Evolutionary conservation across 352 stramenopile genomes (phyloP).

Genomic region (Phytopythium litorale): DNA sequence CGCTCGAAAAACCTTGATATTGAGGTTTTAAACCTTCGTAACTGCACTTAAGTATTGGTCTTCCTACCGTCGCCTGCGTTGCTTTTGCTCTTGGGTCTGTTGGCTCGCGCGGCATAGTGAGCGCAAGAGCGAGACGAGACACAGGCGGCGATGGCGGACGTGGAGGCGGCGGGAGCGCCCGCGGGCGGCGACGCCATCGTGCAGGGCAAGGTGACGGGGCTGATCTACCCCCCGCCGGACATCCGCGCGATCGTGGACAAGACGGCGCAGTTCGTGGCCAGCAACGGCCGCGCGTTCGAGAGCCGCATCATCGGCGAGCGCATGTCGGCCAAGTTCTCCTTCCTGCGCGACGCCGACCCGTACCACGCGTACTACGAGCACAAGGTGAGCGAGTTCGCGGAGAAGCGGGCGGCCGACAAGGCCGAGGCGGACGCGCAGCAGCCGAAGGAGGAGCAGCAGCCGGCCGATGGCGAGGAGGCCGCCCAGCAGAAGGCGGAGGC

Average conservation of each 20-base stretch:
- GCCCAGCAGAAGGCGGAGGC: background rate
- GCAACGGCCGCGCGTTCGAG: slow-evolving; percentile 98
- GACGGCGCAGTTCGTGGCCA: slow-evolving; percentile 98
- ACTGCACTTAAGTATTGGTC: too few relatives aligned
- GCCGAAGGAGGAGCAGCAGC: slow-evolving; percentile 16
- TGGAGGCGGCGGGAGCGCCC: slow-evolving; percentile 7
- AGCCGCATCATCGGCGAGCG: slow-evolving; percentile 95
- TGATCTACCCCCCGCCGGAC: slow-evolving; percentile 97
- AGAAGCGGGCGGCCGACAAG: slow-evolving; percentile 29
- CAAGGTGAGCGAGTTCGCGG: slow-evolving; percentile 89
- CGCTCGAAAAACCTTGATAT: too few relatives aligned
- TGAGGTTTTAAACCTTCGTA: too few relatives aligned
- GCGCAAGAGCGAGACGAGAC: background rate
- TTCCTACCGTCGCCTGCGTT: too few relatives aligned
- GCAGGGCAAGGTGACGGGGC: slow-evolving; percentile 80
- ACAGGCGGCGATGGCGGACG: slow-evolving; percentile 10
- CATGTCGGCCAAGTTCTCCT: slow-evolving; percentile 97
- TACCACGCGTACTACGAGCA: slow-evolving; percentile 99
- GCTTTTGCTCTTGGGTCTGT: background rate
- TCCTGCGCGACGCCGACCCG: slow-evolving; percentile 92
- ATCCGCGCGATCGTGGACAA: slow-evolving; percentile 98
- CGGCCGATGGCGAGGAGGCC: background rate
- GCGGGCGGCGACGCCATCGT: slow-evolving; percentile 23
- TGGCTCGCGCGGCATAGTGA: background rate
- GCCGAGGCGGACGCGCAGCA: slow-evolving; percentile 7